Evolutionary conservation across 1,284 basidiomycete species (phyloP).

Genomic region (Marasmius tenuissimus): DNA sequence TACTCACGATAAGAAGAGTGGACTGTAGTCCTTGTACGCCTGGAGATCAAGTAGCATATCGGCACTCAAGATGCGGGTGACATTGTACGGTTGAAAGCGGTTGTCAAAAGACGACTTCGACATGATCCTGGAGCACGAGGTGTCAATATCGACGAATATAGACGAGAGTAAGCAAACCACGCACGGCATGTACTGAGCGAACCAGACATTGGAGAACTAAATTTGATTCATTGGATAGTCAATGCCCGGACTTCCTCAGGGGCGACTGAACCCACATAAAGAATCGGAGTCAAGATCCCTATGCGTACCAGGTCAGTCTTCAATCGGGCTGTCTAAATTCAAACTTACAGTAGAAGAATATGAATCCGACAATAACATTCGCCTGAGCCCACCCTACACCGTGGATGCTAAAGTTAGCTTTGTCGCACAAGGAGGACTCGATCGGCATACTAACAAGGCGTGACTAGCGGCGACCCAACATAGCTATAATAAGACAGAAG

Average conservation of each 20-base stretch:
- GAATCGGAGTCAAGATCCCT: slow-evolving; percentile 69
- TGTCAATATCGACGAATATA: background rate
- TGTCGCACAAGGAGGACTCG: background rate
- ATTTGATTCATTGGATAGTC: background rate
- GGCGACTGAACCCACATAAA: slow-evolving; percentile 40
- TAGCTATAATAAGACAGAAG: slow-evolving; percentile 28
- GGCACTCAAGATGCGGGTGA: slow-evolving; percentile 59
- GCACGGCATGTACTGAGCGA: slow-evolving; percentile 57
- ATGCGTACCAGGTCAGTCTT: background rate
- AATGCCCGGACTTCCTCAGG: background rate
- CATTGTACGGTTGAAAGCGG: slow-evolving; percentile 67
- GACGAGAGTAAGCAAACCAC: slow-evolving; percentile 12
- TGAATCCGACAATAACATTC: slow-evolving; percentile 77
- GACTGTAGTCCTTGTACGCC: slow-evolving; percentile 80
- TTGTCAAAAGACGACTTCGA: slow-evolving; percentile 60
- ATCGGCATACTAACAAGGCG: slow-evolving; percentile 41
- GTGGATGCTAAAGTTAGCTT: background rate
- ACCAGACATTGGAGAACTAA: slow-evolving; percentile 62
- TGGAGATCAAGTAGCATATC: slow-evolving; percentile 57
- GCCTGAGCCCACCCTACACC: slow-evolving; percentile 61
- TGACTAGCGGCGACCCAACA: slow-evolving; percentile 52
- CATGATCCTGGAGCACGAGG: slow-evolving; percentile 40
- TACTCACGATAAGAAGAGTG: slow-evolving; percentile 72
- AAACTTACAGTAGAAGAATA: slow-evolving; percentile 61
- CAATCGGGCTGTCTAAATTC: background rate